Conservation (phyloP, 306 rosid genomes). For the Prunus mume region DNA sequence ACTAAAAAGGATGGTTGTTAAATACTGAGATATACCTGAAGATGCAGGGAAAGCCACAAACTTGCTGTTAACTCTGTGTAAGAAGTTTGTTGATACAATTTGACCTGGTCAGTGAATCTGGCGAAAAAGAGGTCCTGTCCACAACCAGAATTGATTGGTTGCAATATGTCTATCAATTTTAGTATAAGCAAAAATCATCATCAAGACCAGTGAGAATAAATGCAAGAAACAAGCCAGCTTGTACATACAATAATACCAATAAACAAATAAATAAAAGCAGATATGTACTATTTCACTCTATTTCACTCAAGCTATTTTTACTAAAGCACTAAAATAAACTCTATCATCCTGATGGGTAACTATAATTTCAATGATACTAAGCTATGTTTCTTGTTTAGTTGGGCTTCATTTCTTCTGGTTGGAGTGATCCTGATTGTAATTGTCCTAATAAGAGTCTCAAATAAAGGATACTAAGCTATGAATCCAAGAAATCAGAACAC, state of each 20-base stretch:
- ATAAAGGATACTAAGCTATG: too few relatives aligned
- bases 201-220: not conserved
- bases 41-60: slow-evolving; percentile 97
- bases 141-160: slow-evolving; percentile 22
- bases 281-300: not conserved
- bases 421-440: too few relatives aligned
- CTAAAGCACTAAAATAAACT: not conserved
- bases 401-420: too few relatives aligned
- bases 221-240: not conserved
- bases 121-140: slow-evolving; percentile 70
- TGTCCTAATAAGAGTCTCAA: too few relatives aligned
- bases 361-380: not conserved
- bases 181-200: not conserved
- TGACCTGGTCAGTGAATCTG: slow-evolving; percentile 59
- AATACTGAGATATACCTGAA: slow-evolving; percentile 57
- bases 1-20: not conserved
- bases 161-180: slow-evolving; percentile 12
- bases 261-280: not conserved
- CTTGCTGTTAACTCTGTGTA: slow-evolving; percentile 89
- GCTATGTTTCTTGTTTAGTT: too few relatives aligned
- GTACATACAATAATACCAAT: not conserved
- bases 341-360: not conserved
- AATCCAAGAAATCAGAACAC: too few relatives aligned
- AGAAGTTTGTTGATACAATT: slow-evolving; percentile 84
- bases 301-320: not conserved